Evolutionary conservation across 2,329 filamentous ascomycete species (phyloP).

Genomic region (Aureobasidium sp.): DNA sequence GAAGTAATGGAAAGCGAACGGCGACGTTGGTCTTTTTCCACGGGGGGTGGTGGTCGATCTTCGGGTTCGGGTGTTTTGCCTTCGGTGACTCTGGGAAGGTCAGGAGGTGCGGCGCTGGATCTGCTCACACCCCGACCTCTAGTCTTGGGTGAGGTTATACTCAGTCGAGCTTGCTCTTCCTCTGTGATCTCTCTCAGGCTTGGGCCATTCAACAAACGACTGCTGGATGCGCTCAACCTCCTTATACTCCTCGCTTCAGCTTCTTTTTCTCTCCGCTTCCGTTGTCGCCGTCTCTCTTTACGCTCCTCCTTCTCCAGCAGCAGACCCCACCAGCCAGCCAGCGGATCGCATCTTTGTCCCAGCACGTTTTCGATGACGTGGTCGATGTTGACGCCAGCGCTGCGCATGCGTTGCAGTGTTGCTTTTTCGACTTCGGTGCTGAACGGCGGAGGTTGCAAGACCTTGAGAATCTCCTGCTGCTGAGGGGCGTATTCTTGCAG

Average conservation of each 20-base stretch:
- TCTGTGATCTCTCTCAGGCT: slow-evolving; percentile 71
- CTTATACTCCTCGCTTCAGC: slow-evolving; percentile 69
- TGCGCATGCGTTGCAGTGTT: slow-evolving; percentile 83
- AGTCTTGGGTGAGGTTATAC: slow-evolving; percentile 50
- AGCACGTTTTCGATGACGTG: slow-evolving; percentile 89
- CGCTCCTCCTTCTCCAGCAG: slow-evolving; percentile 89
- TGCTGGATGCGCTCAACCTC: slow-evolving; percentile 81
- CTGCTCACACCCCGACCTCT: slow-evolving; percentile 72
- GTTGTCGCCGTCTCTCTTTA: slow-evolving; percentile 70
- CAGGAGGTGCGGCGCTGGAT: slow-evolving; percentile 51
- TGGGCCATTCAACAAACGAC: slow-evolving; percentile 64
- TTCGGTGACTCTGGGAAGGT: slow-evolving; percentile 71
- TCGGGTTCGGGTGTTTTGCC: slow-evolving; percentile 35
- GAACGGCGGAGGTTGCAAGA: slow-evolving; percentile 74
- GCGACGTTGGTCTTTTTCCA: slow-evolving; percentile 64
- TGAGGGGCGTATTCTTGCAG: slow-evolving; percentile 76
- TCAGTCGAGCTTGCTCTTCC: slow-evolving; percentile 43
- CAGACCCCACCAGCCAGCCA: slow-evolving; percentile 94
- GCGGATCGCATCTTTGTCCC: slow-evolving; percentile 75
- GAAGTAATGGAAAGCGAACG: slow-evolving; percentile 52
- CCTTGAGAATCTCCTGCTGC: slow-evolving; percentile 80
- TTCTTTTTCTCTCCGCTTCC: slow-evolving; percentile 78
- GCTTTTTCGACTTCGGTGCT: slow-evolving; percentile 81
- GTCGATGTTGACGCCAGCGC: slow-evolving; percentile 89
- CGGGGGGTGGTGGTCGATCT: slow-evolving; percentile 51